These are phyloP conservation scores for Schwanniomyces etchellsii DNA, from an alignment of 1,139 yeast genomes.

Conservation along the genomic window DNA sequence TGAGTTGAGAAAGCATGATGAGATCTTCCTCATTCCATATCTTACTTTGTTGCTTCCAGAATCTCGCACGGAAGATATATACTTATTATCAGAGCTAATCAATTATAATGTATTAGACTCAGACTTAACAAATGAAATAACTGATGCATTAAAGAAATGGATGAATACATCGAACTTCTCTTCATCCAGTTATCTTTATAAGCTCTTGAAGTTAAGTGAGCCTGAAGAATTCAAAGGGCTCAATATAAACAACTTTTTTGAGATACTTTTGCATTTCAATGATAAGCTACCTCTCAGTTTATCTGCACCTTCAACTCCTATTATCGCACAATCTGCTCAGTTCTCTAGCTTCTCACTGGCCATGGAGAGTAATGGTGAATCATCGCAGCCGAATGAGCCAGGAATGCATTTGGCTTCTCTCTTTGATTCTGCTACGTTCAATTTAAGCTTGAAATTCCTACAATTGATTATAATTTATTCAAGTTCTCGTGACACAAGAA, in stretches of 20 bases:
- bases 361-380: slow-evolving; percentile 2
- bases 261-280: slow-evolving; percentile 32
- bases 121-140: slow-evolving; percentile 21
- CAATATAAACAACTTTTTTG: slow-evolving; percentile 26
- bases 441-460: slow-evolving; percentile 24
- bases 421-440: slow-evolving; percentile 21
- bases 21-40: slow-evolving; percentile 34
- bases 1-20: slow-evolving; percentile 38
- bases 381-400: background rate
- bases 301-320: slow-evolving; percentile 42
- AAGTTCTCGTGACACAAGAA: slow-evolving; percentile 27
- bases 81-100: slow-evolving; percentile 26
- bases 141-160: slow-evolving; percentile 26
- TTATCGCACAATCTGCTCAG: slow-evolving; percentile 15
- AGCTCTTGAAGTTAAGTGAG: slow-evolving; percentile 19
- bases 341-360: slow-evolving; percentile 4
- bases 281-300: slow-evolving; percentile 40
- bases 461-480: slow-evolving; percentile 35
- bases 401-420: slow-evolving; percentile 2
- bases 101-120: slow-evolving; percentile 27
- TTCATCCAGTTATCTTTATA: slow-evolving; percentile 15
- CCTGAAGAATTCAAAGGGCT: slow-evolving; percentile 30
- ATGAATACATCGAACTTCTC: slow-evolving; percentile 12
- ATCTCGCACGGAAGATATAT: slow-evolving; percentile 22
- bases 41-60: slow-evolving; percentile 23